phyloP scores from a whole-genome alignment of 2,329 filamentous ascomycete genomes.

The Orbilia quercus region DNA sequence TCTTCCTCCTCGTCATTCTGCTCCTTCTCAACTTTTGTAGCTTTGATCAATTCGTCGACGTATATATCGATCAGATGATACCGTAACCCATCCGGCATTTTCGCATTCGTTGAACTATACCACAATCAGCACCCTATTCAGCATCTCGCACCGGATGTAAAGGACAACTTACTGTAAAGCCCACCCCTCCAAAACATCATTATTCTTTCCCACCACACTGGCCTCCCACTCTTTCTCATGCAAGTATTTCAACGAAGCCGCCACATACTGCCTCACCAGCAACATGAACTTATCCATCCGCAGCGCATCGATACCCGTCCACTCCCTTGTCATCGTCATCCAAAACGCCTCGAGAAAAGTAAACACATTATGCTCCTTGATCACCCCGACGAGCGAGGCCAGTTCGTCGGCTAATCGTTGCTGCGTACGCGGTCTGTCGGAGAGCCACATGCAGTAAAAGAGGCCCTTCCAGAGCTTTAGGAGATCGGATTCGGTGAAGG shows the following conservation, averaged over 20 bases:
- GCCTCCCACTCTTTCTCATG: constrained; percentile 65
- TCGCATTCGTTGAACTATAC: constrained; percentile 65
- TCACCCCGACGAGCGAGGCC: constrained; percentile 68
- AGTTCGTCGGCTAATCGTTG: constrained; percentile 83
- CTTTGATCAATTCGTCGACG: constrained; percentile 86
- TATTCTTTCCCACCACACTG: constrained; percentile 63
- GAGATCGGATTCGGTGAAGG: constrained; percentile 76
- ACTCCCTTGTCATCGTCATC: constrained; percentile 68
- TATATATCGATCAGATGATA: constrained; percentile 91
- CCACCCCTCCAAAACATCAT: constrained; percentile 66
- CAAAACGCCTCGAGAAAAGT: constrained; percentile 70
- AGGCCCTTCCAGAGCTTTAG: constrained; percentile 95
- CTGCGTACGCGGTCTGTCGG: constrained; percentile 86
- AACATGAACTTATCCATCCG: constrained; percentile 93
- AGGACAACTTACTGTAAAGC: constrained; percentile 62
- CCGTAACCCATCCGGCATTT: constrained; percentile 82
- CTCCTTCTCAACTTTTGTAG: constrained; percentile 67
- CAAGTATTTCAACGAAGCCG: constrained; percentile 72
- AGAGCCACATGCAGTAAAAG: constrained; percentile 92
- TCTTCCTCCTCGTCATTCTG: constrained; percentile 62
- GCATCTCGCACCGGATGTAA: constrained; percentile 9
- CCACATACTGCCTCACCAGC: constrained; percentile 81
- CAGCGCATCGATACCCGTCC: constrained; percentile 68
- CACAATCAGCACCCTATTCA: background rate
- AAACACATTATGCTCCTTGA: constrained; percentile 59